Evolutionary conservation across 2,329 filamentous ascomycete species (phyloP).

Genomic region (Cladosporium sphaerospermum): DNA sequence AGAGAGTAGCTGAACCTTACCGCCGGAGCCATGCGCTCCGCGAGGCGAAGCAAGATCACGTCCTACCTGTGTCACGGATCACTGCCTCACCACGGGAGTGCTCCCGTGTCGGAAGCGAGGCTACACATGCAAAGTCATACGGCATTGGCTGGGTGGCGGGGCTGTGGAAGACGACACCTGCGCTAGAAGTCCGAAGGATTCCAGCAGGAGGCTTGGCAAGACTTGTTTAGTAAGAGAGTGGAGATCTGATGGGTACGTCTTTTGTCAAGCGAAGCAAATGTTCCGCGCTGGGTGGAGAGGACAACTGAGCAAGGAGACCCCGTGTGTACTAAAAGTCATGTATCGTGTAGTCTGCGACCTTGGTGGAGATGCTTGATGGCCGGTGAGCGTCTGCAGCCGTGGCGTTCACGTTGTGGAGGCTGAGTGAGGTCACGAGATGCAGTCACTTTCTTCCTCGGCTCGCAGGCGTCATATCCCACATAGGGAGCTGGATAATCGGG

Average conservation of each 20-base stretch:
- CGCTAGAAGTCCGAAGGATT: constrained; percentile 8
- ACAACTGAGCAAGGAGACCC: too few relatives aligned
- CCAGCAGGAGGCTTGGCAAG: neutral
- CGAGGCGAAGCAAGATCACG: neutral
- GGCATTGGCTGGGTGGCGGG: neutral
- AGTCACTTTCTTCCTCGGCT: neutral
- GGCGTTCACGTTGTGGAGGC: neutral
- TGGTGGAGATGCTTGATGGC: too few relatives aligned
- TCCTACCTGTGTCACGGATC: neutral
- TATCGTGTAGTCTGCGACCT: too few relatives aligned
- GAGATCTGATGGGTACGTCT: too few relatives aligned
- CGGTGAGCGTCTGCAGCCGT: too few relatives aligned
- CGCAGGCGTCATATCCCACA: neutral
- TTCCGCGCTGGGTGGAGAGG: too few relatives aligned
- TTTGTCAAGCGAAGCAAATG: too few relatives aligned
- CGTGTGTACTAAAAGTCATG: too few relatives aligned
- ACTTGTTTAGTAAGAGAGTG: neutral
- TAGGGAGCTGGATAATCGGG: neutral
- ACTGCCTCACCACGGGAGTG: neutral
- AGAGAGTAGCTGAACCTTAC: neutral
- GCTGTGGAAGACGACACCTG: neutral
- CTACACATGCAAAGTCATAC: neutral
- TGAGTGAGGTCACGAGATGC: constrained; percentile 3
- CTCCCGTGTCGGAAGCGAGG: neutral
- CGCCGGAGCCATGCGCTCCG: neutral